Evolutionary conservation across 2,329 filamentous ascomycete species (phyloP).

Genomic region (Aureobasidium sp.): DNA sequence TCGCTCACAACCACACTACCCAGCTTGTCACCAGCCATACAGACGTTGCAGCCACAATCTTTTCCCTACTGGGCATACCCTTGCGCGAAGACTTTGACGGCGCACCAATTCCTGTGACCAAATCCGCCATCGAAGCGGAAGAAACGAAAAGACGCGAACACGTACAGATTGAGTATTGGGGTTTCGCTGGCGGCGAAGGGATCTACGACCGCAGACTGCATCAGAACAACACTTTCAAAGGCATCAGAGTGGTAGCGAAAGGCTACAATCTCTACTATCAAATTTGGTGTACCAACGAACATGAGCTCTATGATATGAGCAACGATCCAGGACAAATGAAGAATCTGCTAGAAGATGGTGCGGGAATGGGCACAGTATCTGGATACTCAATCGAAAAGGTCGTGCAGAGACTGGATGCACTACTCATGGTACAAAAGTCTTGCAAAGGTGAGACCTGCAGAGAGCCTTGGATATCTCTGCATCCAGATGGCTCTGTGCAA

Average conservation of each 20-base stretch:
- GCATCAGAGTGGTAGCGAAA: slow-evolving; percentile 23
- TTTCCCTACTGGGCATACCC: slow-evolving; percentile 28
- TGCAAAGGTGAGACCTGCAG: slow-evolving; percentile 27
- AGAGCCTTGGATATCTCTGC: slow-evolving; percentile 27
- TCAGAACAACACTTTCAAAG: slow-evolving; percentile 28
- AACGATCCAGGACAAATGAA: slow-evolving; percentile 18
- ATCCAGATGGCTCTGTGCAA: slow-evolving; percentile 25
- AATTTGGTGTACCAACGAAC: slow-evolving; percentile 62
- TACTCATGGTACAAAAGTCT: slow-evolving; percentile 30
- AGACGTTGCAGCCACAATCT: slow-evolving; percentile 35
- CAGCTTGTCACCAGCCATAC: slow-evolving; percentile 34
- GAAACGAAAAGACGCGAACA: slow-evolving; percentile 27
- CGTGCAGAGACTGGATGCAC: slow-evolving; percentile 25
- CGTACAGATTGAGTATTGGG: slow-evolving; percentile 38
- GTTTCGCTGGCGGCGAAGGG: slow-evolving; percentile 29
- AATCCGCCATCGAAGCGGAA: slow-evolving; percentile 16
- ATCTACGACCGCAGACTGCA: slow-evolving; percentile 24
- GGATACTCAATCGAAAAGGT: not conserved
- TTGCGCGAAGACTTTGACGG: slow-evolving; percentile 31
- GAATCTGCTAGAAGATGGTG: slow-evolving; percentile 13
- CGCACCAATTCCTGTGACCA: slow-evolving; percentile 28
- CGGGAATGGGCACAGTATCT: not conserved
- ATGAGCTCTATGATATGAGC: slow-evolving; percentile 54
- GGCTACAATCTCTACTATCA: slow-evolving; percentile 58
- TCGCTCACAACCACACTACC: slow-evolving; percentile 25